These are phyloP conservation scores for Trametes gibbosa DNA, from an alignment of 768 basidiomycete species.

Conservation along the genomic window DNA sequence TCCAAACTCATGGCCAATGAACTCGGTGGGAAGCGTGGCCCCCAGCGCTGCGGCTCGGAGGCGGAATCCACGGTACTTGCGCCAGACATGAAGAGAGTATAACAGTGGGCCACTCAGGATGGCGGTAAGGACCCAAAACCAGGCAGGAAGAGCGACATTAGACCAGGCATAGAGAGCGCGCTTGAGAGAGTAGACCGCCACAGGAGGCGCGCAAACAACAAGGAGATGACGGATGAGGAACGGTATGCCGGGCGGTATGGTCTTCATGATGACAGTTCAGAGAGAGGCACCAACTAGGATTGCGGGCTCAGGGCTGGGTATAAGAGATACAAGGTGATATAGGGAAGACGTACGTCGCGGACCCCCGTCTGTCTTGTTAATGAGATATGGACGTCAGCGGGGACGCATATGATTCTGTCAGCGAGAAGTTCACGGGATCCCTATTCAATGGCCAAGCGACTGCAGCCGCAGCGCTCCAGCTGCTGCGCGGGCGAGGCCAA, in stretches of 20 bases:
- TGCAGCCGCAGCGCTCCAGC: neutral
- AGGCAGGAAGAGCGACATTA: slow-evolving; percentile 1
- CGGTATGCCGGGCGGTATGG: slow-evolving; percentile 15
- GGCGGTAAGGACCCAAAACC: slow-evolving; percentile 10
- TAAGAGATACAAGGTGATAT: neutral
- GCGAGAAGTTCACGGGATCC: neutral
- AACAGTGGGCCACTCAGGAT: slow-evolving; percentile 12
- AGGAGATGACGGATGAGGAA: slow-evolving; percentile 13
- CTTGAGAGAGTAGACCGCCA: neutral
- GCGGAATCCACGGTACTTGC: neutral
- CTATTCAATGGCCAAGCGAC: neutral
- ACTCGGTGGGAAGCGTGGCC: slow-evolving; percentile 27
- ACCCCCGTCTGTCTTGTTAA: too few species aligned
- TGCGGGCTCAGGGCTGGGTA: neutral
- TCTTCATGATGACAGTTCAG: neutral
- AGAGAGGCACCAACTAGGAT: neutral
- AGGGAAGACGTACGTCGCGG: neutral
- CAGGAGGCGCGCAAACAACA: neutral
- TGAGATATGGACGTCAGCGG: neutral
- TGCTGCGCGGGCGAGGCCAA: neutral
- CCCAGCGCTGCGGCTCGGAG: slow-evolving; percentile 16
- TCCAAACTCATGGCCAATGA: slow-evolving; percentile 34
- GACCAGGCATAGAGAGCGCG: neutral
- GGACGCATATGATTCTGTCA: neutral
- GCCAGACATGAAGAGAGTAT: neutral